phyloP scores from a whole-genome alignment of 805 yeast species.

The Ogataea degrootiae region DNA sequence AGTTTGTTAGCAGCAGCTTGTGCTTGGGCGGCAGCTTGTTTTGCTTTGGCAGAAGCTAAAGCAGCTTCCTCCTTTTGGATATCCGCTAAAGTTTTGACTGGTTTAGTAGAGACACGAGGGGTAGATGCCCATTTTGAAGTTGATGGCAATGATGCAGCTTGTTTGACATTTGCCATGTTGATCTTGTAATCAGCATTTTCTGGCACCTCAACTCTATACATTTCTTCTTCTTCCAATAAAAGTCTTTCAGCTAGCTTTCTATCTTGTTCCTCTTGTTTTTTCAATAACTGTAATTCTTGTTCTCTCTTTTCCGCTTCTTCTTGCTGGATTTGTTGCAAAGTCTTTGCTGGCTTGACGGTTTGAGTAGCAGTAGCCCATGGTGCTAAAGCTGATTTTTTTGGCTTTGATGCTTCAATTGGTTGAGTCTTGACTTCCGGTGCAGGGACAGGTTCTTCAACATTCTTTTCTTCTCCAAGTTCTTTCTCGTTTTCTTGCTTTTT shows the following conservation, averaged over 20 bases:
- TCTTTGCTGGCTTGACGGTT: constrained; percentile 36
- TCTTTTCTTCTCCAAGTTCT: too few relatives aligned
- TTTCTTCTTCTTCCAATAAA: constrained; percentile 14
- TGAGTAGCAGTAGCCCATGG: constrained; percentile 35
- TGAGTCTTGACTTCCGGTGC: not conserved
- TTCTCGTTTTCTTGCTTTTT: too few relatives aligned
- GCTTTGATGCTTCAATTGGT: constrained; percentile 18
- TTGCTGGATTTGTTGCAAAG: constrained; percentile 58
- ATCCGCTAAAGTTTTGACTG: constrained; percentile 51
- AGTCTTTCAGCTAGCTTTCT: constrained; percentile 18
- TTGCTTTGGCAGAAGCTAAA: constrained; percentile 27
- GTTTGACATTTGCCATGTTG: constrained; percentile 1
- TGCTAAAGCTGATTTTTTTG: constrained; percentile 29
- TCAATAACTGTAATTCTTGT: constrained; percentile 11
- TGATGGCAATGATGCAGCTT: constrained; percentile 32
- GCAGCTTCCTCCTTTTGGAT: constrained; percentile 53
- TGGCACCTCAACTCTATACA: not conserved
- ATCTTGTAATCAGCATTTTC: not conserved
- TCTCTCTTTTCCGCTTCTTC: constrained; percentile 39
- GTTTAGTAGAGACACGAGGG: constrained; percentile 16
- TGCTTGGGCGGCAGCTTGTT: constrained; percentile 17
- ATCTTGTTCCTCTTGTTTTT: constrained; percentile 20
- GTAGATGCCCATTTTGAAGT: constrained; percentile 40
- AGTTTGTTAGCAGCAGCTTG: constrained; percentile 4
- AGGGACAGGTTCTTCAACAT: not conserved